Percentiles rank a stretch among this genome's conserved stretches.
Conservation (phyloP, 2,329 filamentous ascomycete species). For the Aureobasidium pullulans region DNA sequence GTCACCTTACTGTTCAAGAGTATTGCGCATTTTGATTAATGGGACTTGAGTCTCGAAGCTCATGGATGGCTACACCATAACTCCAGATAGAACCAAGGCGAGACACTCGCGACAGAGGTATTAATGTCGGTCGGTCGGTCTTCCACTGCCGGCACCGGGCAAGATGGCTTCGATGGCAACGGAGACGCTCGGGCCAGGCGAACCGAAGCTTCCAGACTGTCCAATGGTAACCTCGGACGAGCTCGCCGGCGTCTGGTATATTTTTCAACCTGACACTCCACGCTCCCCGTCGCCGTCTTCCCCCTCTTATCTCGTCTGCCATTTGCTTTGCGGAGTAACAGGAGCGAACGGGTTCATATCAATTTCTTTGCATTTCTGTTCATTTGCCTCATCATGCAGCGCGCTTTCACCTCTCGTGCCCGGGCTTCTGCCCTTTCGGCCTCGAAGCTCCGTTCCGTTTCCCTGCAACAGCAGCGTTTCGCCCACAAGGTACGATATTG, state of each 20-base stretch:
- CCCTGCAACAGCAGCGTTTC: conserved; percentile 85
- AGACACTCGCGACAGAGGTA: too few relatives aligned
- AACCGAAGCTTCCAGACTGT: conserved; percentile 4
- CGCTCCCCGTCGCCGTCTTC: not conserved
- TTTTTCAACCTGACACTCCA: conserved; percentile 5
- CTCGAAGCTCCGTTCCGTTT: conserved; percentile 40
- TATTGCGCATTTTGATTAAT: too few relatives aligned
- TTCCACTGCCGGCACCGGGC: not conserved
- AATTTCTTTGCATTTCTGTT: conserved; percentile 5
- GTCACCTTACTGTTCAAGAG: too few relatives aligned
- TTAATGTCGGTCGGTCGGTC: too few relatives aligned
- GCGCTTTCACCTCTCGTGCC: conserved; percentile 75
- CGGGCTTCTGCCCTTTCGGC: conserved; percentile 73
- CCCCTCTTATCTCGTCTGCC: not conserved
- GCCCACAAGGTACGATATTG: conserved; percentile 76
- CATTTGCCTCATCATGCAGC: conserved; percentile 62
- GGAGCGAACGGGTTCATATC: conserved; percentile 7
- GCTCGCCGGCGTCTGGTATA: not conserved
- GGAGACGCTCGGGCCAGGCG: not conserved
- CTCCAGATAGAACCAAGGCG: too few relatives aligned
- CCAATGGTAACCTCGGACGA: conserved; percentile 8
- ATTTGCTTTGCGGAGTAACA: conserved; percentile 15
- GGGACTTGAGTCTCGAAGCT: too few relatives aligned
- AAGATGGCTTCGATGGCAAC: not conserved
- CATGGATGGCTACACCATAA: too few relatives aligned